Base-by-base conservation (phyloP, 108 stramenopile genomes). In the Cyclostephanos tholiformis region DNA sequence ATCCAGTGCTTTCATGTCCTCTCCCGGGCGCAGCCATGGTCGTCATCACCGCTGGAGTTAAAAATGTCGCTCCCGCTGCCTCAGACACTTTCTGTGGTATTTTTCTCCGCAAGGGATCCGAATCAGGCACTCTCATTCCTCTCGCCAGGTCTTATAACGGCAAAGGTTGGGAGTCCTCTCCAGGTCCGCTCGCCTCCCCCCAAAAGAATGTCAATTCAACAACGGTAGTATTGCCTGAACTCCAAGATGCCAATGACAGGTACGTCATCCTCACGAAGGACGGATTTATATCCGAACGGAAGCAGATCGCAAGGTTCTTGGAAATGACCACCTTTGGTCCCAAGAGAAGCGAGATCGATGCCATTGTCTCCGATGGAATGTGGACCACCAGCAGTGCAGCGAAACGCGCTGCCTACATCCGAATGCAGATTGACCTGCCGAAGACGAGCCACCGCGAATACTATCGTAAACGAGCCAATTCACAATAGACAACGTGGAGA, bases 131-230 rank as follows among this genome's bases (percentile, higher is more conserved):
- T 63, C 49, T 85, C 22, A 79, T 86, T 39, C 91, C 91, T 2
- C 67, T 87, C 51, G 91, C 74, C 19, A 74, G 91, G 26, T 86
- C 85, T 6, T 93, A 93, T 67, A 70, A 85, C 67, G 87, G 87
- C 13, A 56, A 73, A 11, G 67, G 76, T 27, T 93, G 92, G 92
- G 88, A 93, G 52, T 46, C 68, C 11, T 56, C 67, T 56, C 67
- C 74, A 25, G 88, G 90, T 41, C 71, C 68, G 17, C 76, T 73
- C 39, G 70, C 80, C 10, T 39, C 4, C 41, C 46, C 63, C 6
- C 23, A 22, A 22, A 20, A 48, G 16, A 66, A 35, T 2, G 71
- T 76, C 29, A 44, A 26, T 19, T 62, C 67, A 8, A 44, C 56
- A n/a, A 41, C 16, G 36, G 3, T n/a, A 25, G n/a, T 26, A 1